Percentiles rank a stretch among this genome's conserved stretches.
phyloP scores from a whole-genome alignment of 208 protist species.

The Phytomonas francai region DNA sequence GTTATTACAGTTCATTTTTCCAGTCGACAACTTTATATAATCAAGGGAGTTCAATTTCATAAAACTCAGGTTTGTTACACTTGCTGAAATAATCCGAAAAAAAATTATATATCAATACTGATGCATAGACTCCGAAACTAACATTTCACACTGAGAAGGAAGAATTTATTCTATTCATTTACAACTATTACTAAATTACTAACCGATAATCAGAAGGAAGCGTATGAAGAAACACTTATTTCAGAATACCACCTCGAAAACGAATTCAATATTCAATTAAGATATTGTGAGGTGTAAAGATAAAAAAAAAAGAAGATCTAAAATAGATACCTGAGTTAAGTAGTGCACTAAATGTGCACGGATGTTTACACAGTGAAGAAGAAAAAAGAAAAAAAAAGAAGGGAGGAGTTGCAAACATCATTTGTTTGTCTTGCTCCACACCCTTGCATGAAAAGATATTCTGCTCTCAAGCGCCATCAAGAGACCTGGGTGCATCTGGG shows the following conservation, averaged over 20 bases:
- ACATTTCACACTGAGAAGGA: background rate
- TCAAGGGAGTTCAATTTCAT: background rate
- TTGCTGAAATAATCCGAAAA: too few species aligned
- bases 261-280: background rate
- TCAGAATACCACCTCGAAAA: background rate
- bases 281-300: background rate
- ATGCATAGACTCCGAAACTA: background rate
- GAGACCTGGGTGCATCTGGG: background rate
- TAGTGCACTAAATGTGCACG: background rate
- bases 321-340: background rate
- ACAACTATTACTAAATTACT: background rate
- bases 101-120: too few species aligned
- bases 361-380: conserved; percentile 1
- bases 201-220: background rate
- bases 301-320: background rate
- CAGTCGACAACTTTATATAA: background rate
- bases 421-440: background rate
- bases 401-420: background rate
- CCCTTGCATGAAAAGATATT: background rate
- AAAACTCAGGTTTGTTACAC: background rate
- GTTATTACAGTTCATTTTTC: background rate
- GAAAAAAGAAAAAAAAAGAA: background rate
- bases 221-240: background rate
- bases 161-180: background rate
- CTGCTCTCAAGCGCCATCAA: background rate